phyloP scores from a whole-genome alignment of 805 yeast species.

The Ogataea allantospora region DNA sequence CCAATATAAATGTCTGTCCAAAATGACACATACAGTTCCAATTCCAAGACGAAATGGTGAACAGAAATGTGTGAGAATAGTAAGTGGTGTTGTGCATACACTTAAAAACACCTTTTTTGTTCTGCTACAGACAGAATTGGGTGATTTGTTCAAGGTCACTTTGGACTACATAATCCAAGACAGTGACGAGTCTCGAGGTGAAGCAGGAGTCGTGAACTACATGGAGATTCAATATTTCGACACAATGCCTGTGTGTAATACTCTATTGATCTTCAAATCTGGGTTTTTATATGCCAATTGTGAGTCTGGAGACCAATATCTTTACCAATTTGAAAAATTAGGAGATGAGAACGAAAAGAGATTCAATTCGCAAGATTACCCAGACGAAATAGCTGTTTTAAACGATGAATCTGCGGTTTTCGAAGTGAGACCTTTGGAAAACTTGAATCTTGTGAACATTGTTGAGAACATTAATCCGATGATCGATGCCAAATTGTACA shows the following conservation, averaged over 20 bases:
- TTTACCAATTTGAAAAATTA: conserved; percentile 77
- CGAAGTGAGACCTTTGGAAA: conserved; percentile 43
- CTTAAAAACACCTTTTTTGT: conserved; percentile 64
- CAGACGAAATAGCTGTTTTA: conserved; percentile 34
- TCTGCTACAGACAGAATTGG: conserved; percentile 64
- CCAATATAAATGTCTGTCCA: conserved; percentile 45
- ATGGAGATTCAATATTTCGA: conserved; percentile 71
- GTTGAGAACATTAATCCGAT: conserved; percentile 55
- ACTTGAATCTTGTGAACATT: conserved; percentile 57
- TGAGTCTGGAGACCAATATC: conserved; percentile 57
- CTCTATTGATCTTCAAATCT: conserved; percentile 60
- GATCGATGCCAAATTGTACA: conserved; percentile 38
- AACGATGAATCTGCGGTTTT: conserved; percentile 25
- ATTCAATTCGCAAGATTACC: conserved; percentile 35
- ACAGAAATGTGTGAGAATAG: conserved; percentile 36
- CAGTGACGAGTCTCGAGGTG: conserved; percentile 36
- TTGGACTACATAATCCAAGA: conserved; percentile 44
- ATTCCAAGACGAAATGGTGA: conserved; percentile 50
- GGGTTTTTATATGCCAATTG: conserved; percentile 75
- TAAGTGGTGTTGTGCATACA: conserved; percentile 62
- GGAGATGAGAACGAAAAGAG: conserved; percentile 49
- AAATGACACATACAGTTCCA: conserved; percentile 40
- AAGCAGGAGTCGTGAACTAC: conserved; percentile 36
- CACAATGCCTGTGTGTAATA: conserved; percentile 58
- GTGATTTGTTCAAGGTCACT: conserved; percentile 73